These are phyloP conservation scores for Acanthamoeba polyphaga DNA, from an alignment of 208 protist species.

Conservation along the genomic window DNA sequence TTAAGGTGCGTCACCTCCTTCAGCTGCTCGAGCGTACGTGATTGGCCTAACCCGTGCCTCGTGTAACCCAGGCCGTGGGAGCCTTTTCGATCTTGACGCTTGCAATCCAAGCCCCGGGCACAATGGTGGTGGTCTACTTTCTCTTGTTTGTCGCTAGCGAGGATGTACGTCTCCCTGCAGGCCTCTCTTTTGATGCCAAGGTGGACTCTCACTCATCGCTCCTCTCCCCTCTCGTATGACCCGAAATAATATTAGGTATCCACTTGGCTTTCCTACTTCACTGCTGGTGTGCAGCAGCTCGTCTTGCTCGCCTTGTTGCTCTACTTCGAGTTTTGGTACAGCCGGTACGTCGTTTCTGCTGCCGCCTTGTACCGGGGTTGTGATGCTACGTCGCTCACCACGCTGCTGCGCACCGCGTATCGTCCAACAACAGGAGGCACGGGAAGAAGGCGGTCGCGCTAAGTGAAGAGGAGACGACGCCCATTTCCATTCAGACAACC, in stretches of 20 bases:
- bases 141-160: constrained; percentile 1
- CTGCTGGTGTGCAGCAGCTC: not conserved
- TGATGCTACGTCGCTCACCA: not conserved
- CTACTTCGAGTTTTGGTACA: constrained; percentile 35
- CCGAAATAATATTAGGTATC: not conserved
- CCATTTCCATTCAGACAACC: constrained; percentile 9
- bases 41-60: not conserved
- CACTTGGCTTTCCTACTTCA: constrained; percentile 30
- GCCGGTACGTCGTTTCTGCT: not conserved
- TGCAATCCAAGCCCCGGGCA: constrained; percentile 7
- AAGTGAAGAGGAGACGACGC: not conserved
- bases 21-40: not conserved
- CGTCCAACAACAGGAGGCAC: not conserved
- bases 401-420: not conserved
- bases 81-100: constrained; percentile 33
- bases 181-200: not conserved
- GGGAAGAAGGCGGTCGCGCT: not conserved
- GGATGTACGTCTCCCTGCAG: not conserved
- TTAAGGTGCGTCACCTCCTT: not conserved
- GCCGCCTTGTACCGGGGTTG: not conserved
- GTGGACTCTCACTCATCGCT: not conserved
- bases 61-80: not conserved
- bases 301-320: not conserved
- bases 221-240: not conserved
- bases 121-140: constrained; percentile 11